These are phyloP conservation scores for Cnidoscolus chayamansa DNA, from an alignment of 441 rosid genomes.

Conservation along the genomic window DNA sequence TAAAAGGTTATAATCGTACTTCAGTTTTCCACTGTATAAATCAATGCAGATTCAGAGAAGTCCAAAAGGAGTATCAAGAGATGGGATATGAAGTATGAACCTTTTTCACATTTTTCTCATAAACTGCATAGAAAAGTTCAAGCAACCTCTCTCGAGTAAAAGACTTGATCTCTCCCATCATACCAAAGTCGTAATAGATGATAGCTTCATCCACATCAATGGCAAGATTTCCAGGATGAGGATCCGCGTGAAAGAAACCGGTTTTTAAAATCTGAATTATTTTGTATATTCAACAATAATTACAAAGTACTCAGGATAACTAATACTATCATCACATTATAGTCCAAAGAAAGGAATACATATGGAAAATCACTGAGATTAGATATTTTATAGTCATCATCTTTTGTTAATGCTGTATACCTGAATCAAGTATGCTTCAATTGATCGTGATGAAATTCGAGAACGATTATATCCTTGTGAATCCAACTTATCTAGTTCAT, in stretches of 20 bases:
- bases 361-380: background rate
- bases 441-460: conserved; percentile 80
- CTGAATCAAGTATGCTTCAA: conserved; percentile 95
- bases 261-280: conserved; percentile 70
- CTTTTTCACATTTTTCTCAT: conserved; percentile 94
- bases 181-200: conserved; percentile 92
- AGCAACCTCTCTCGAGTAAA: conserved; percentile 82
- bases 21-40: background rate
- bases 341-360: background rate
- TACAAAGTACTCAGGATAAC: background rate
- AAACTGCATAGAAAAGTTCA: conserved; percentile 81
- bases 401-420: conserved; percentile 29
- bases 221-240: conserved; percentile 97
- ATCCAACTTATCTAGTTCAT: conserved; percentile 52
- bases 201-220: conserved; percentile 71
- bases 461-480: conserved; percentile 60
- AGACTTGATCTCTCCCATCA: conserved; percentile 97
- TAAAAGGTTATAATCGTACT: background rate
- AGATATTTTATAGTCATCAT: background rate
- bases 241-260: conserved; percentile 97
- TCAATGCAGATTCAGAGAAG: conserved; percentile 10
- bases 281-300: conserved; percentile 15
- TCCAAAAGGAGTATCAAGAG: conserved; percentile 10
- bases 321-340: background rate
- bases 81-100: conserved; percentile 27